Percentiles rank a stretch among this genome's conserved stretches.
phyloP scores from a whole-genome alignment of 2,329 filamentous ascomycete species.

The Claviceps spartinae region DNA sequence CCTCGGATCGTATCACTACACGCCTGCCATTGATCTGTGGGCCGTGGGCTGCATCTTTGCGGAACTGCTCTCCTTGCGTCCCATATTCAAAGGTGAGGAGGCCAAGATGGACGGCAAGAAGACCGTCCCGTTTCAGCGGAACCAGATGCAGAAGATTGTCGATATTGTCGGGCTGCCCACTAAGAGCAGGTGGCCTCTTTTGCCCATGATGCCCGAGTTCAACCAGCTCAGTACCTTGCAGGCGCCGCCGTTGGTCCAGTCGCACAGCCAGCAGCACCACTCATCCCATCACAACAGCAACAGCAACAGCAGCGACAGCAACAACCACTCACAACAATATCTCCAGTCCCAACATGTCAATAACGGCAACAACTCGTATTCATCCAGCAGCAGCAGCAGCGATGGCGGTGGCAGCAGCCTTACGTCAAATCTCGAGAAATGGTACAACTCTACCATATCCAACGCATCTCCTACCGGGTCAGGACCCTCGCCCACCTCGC shows the following conservation, averaged over 20 bases:
- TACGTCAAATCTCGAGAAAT: constrained; percentile 54
- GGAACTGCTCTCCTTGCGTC: constrained; percentile 74
- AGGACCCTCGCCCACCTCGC: constrained; percentile 35
- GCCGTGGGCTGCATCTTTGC: constrained; percentile 97
- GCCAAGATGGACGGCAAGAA: constrained; percentile 99
- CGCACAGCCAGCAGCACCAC: constrained; percentile 20
- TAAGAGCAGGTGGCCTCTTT: constrained; percentile 76
- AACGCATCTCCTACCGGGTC: constrained; percentile 27
- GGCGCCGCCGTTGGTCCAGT: constrained; percentile 28
- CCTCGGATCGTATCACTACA: constrained; percentile 89
- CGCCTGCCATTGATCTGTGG: constrained; percentile 94
- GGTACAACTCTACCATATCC: constrained; percentile 61
- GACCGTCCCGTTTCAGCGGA: constrained; percentile 89
- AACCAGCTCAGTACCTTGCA: constrained; percentile 49
- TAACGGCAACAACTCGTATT: constrained; percentile 13
- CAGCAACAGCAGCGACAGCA: constrained; percentile 18
- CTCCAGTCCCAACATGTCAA: constrained; percentile 13
- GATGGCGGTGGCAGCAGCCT: constrained; percentile 11
- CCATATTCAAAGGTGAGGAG: constrained; percentile 97
- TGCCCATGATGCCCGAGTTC: constrained; percentile 80
- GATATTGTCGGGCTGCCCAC: constrained; percentile 88
- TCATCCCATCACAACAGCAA: constrained; percentile 23
- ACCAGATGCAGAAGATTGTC: constrained; percentile 98
- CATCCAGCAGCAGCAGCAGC: background rate
- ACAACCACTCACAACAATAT: constrained; percentile 16